Percentiles rank a stretch among this genome's conserved stretches.
Evolutionary conservation across 148 eudicot species (phyloP).

Genomic region (Rhododendron kiyosumense): DNA sequence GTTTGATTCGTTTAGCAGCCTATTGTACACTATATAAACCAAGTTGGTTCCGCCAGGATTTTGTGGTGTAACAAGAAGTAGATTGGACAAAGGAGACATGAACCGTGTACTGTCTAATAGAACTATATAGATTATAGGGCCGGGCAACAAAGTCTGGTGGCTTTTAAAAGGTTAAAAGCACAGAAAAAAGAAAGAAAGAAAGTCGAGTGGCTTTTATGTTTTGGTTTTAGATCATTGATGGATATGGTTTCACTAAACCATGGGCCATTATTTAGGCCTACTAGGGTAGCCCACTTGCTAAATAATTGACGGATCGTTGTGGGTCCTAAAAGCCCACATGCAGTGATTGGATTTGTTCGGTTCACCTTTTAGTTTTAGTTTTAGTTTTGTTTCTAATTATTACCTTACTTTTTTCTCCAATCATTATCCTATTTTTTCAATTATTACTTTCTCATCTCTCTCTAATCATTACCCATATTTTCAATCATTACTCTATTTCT

Average conservation of each 20-base stretch:
- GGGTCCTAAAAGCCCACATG: neutral
- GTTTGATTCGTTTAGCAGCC: no score
- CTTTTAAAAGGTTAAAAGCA: neutral
- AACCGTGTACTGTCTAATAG: neutral
- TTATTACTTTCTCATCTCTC: no score
- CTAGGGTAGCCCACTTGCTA: neutral
- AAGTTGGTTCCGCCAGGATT: neutral
- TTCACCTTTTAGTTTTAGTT: no score
- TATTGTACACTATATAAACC: no score
- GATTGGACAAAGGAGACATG: neutral
- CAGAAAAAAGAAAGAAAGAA: no score
- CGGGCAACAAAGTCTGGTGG: neutral
- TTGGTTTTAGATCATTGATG: neutral
- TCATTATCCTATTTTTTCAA: no score
- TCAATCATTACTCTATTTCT: no score
- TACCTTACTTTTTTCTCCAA: no score
- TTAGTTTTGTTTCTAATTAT: no score
- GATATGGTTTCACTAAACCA: neutral
- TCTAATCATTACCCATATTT: no score
- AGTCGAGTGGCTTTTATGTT: neutral
- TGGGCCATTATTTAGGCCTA: neutral
- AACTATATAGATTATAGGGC: no score
- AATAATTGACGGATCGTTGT: neutral
- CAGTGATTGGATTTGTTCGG: no score
- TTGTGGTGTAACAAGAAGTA: neutral